These are phyloP conservation scores for Ceratobasidium sp. DNA, from an alignment of 1,284 basidiomycete species.

Conservation along the genomic window DNA sequence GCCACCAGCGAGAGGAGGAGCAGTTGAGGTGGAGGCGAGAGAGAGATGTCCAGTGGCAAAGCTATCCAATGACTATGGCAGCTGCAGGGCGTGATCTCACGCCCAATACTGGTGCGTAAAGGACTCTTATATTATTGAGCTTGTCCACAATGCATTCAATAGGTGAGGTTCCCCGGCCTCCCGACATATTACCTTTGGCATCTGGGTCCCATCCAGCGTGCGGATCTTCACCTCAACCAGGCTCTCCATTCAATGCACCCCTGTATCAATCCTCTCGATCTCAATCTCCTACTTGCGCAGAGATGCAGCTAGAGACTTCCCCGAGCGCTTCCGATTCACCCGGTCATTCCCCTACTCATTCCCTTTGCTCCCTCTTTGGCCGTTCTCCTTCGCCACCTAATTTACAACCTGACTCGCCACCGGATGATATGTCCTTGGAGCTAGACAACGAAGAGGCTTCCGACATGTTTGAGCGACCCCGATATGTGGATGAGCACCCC, in stretches of 20 bases:
- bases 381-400: neutral
- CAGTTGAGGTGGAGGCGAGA: neutral
- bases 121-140: neutral
- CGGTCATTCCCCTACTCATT: neutral
- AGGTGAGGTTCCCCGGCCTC: neutral
- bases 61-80: neutral
- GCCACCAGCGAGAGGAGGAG: no score
- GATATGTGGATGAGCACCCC: neutral
- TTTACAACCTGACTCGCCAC: neutral
- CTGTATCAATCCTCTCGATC: no score
- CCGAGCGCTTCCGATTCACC: neutral
- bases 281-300: neutral
- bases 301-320: neutral
- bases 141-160: neutral
- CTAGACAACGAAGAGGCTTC: neutral
- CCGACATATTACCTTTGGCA: neutral
- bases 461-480: slow-evolving; percentile 2
- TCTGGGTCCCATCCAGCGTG: neutral
- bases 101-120: neutral
- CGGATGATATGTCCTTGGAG: no score
- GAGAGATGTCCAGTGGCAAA: neutral
- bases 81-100: neutral
- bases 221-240: neutral
- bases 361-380: neutral
- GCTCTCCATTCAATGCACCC: no score